These are phyloP conservation scores for Clitopilus passeckerianus DNA, from an alignment of 768 basidiomycete genomes.

Conservation along the genomic window DNA sequence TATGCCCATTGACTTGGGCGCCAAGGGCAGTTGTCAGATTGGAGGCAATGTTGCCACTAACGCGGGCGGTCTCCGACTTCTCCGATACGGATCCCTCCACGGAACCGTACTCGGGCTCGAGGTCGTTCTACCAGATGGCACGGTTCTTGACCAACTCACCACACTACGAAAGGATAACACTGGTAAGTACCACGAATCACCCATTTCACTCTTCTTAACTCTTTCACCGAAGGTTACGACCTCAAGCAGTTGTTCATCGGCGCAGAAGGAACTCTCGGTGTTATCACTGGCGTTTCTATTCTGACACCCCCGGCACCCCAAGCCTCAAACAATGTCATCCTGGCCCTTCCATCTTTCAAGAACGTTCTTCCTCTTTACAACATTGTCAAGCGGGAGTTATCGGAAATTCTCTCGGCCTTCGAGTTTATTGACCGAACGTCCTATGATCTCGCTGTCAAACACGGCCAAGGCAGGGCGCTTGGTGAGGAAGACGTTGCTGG, in stretches of 20 bases:
- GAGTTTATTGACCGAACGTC: conserved; percentile 91
- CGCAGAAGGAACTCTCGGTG: conserved; percentile 92
- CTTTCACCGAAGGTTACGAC: conserved; percentile 70
- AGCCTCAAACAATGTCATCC: conserved; percentile 87
- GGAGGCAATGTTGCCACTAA: conserved; percentile 97
- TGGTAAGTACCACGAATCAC: conserved; percentile 35
- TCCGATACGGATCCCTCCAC: conserved; percentile 93
- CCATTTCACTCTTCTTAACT: background rate
- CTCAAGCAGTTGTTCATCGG: conserved; percentile 98
- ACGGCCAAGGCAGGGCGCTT: conserved; percentile 76
- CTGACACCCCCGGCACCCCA: conserved; percentile 80
- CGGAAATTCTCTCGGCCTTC: conserved; percentile 96
- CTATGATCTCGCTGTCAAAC: conserved; percentile 79
- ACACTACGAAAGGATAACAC: conserved; percentile 96
- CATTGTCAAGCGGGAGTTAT: conserved; percentile 74
- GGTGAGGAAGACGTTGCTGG: conserved; percentile 69
- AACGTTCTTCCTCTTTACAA: conserved; percentile 85
- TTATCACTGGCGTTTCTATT: conserved; percentile 94
- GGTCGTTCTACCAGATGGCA: conserved; percentile 92
- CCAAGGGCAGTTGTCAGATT: conserved; percentile 97
- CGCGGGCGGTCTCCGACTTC: conserved; percentile 90
- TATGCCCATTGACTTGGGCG: conserved; percentile 94
- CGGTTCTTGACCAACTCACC: conserved; percentile 84
- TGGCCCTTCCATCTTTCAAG: conserved; percentile 83
- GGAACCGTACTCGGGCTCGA: conserved; percentile 94